Base-by-base conservation (phyloP, 2,329 filamentous ascomycete genomes). In the Malbranchea cinnamomea region DNA sequence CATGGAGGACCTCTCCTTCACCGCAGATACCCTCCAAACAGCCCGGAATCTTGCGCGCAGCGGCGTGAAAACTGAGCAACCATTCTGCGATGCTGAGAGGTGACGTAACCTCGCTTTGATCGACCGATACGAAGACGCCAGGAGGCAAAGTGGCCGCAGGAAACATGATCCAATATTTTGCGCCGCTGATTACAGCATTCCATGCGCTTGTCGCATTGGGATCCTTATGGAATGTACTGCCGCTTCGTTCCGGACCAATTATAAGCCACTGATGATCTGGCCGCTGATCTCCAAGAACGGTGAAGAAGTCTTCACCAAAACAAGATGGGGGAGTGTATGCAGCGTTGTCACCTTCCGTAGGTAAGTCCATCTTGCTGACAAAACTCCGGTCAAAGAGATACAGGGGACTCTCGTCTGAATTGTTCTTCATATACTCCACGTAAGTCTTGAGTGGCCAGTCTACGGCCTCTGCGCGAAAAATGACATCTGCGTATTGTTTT, bases 161-260 rank as follows among this genome's bases (percentile, higher is more conserved):
- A 48, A 95, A 95, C 83, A 95, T 91, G 52, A 95, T 87, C 87
- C 89, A 95, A 62, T 95, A 95, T 50, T 95, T 95, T 19, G 77
- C 72, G 4, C 87, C 89, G 35, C 78, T 73, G 16, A 95, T 63
- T 9, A 94, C 82, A 1, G 85, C 87, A 50, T 95, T 95, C 89
- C 87, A 95, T 0, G 89, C 87, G 44, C 74, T 62, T 11, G 67
- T 75, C 2, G 68, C 70, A 47, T 76, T 75, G 2, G 71, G 72
- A 43, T 76, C 73, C 51, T 94, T 94, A 61, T 95, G 87, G 50
- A 94, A 95, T 4, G 85, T 94, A 41, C 81, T 91, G 17, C 87
- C 87, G 47, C 82, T 91, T 34, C 84, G 67, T 38, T 76, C 72
- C 1, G 87, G 84, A 1, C 87, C 85, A 40, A 94, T 68, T 45